phyloP scores from a whole-genome alignment of 2,329 filamentous ascomycete species.

The Xylaria sp. region DNA sequence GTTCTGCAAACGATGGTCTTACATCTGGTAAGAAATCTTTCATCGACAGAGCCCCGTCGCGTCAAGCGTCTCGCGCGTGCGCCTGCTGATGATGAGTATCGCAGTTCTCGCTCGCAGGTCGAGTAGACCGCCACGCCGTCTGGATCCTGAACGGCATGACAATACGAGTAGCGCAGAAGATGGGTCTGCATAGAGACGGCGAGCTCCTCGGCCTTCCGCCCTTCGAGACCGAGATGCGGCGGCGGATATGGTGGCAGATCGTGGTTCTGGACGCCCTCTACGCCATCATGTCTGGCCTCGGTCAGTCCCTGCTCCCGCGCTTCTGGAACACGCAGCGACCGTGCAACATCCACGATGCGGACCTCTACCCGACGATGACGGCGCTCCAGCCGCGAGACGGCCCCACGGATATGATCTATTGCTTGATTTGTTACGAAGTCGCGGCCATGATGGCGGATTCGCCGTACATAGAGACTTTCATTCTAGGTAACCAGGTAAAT shows the following conservation, averaged over 20 bases:
- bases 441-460: slow-evolving; percentile 45
- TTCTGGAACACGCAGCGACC: slow-evolving; percentile 53
- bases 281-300: slow-evolving; percentile 53
- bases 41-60: background rate
- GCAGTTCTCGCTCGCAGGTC: slow-evolving; percentile 51
- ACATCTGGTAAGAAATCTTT: slow-evolving; percentile 42
- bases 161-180: slow-evolving; percentile 60
- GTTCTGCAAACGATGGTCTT: slow-evolving; percentile 55
- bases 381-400: slow-evolving; percentile 48
- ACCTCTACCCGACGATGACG: slow-evolving; percentile 49
- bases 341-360: slow-evolving; percentile 54
- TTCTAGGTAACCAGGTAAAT: slow-evolving; percentile 40
- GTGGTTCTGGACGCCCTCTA: slow-evolving; percentile 53
- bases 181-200: slow-evolving; percentile 61
- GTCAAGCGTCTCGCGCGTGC: background rate
- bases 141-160: slow-evolving; percentile 58
- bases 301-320: slow-evolving; percentile 46
- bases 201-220: slow-evolving; percentile 50
- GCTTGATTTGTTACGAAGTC: slow-evolving; percentile 46
- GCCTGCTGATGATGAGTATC: slow-evolving; percentile 15
- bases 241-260: slow-evolving; percentile 62
- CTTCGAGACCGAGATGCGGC: slow-evolving; percentile 63
- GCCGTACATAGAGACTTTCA: slow-evolving; percentile 45
- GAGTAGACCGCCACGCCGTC: slow-evolving; percentile 53
- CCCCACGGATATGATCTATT: slow-evolving; percentile 58